A percentile compares a stretch with the other conserved stretches of the same genome.
Evolutionary conservation across 2,329 filamentous ascomycete species (phyloP).

Genomic region (Aspergillus clavatus): DNA sequence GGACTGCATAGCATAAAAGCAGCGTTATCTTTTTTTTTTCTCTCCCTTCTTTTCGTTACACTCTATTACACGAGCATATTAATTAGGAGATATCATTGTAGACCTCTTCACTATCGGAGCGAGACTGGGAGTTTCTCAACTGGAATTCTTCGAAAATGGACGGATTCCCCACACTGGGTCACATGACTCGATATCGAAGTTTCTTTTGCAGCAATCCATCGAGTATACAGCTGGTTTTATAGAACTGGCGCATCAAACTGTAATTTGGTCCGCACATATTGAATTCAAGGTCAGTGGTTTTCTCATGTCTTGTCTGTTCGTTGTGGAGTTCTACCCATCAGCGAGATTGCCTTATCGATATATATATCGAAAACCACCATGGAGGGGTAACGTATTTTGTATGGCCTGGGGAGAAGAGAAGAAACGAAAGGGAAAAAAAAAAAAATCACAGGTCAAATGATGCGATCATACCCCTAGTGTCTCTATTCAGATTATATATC

Average conservation of each 20-base stretch:
- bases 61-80: background rate
- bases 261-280: background rate
- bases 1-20: slow-evolving; percentile 8
- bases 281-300: background rate
- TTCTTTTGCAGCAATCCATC: background rate
- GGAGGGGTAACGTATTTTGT: background rate
- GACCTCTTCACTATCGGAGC: too few relatives aligned
- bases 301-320: background rate
- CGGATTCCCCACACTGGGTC: background rate
- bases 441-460: too few relatives aligned
- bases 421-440: background rate
- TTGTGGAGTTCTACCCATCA: background rate
- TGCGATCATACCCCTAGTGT: too few relatives aligned
- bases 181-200: background rate
- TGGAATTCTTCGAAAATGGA: background rate
- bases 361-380: background rate
- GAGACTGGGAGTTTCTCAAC: too few relatives aligned
- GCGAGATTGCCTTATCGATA: background rate
- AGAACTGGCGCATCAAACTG: background rate
- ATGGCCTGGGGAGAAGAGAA: background rate
- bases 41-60: background rate
- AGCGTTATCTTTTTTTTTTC: background rate
- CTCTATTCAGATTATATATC: too few relatives aligned
- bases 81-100: too few relatives aligned
- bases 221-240: background rate